These are phyloP conservation scores for Phoenix roebelenii DNA, from an alignment of 176 grass and related monocot genomes.

Conservation along the genomic window DNA sequence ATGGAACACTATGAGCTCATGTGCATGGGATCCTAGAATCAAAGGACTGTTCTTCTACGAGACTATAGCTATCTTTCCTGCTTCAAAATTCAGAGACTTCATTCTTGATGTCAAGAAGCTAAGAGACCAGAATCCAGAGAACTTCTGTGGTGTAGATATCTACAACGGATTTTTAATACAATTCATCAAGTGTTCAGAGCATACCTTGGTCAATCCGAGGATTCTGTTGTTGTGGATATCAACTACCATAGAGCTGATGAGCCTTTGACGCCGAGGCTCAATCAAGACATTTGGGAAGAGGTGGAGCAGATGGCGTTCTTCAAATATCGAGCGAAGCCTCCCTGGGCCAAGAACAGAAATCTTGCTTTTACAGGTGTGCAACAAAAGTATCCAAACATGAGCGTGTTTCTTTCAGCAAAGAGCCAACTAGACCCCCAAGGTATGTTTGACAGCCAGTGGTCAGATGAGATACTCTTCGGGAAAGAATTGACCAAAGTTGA, in stretches of 20 bases:
- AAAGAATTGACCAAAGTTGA: slow-evolving; percentile 11
- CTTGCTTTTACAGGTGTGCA: slow-evolving; percentile 49
- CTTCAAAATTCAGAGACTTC: slow-evolving; percentile 48
- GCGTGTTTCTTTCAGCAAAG: slow-evolving; percentile 33
- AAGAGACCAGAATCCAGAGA: slow-evolving; percentile 28
- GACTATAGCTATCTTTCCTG: slow-evolving; percentile 59
- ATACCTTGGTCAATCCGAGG: slow-evolving; percentile 55
- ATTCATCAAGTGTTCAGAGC: slow-evolving; percentile 49
- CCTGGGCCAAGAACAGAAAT: slow-evolving; percentile 80
- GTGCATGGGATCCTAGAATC: slow-evolving; percentile 75
- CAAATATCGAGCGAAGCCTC: slow-evolving; percentile 59
- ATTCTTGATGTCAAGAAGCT: slow-evolving; percentile 58
- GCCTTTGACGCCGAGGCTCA: slow-evolving; percentile 32
- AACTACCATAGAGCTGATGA: slow-evolving; percentile 74
- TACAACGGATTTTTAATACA: slow-evolving; percentile 70
- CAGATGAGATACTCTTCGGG: slow-evolving; percentile 29
- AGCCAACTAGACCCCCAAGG: slow-evolving; percentile 38
- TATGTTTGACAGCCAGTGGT: slow-evolving; percentile 63
- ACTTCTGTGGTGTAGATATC: slow-evolving; percentile 56
- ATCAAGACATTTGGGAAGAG: slow-evolving; percentile 80
- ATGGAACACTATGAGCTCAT: slow-evolving; percentile 21
- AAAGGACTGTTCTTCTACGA: slow-evolving; percentile 85
- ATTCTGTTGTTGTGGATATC: slow-evolving; percentile 77
- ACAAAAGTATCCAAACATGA: slow-evolving; percentile 47
- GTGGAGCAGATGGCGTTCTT: slow-evolving; percentile 87